A percentile compares a stretch with the other conserved stretches of the same genome.
These are phyloP conservation scores for Suillus weaverae DNA, from an alignment of 768 basidiomycete genomes.

Conservation along the genomic window DNA sequence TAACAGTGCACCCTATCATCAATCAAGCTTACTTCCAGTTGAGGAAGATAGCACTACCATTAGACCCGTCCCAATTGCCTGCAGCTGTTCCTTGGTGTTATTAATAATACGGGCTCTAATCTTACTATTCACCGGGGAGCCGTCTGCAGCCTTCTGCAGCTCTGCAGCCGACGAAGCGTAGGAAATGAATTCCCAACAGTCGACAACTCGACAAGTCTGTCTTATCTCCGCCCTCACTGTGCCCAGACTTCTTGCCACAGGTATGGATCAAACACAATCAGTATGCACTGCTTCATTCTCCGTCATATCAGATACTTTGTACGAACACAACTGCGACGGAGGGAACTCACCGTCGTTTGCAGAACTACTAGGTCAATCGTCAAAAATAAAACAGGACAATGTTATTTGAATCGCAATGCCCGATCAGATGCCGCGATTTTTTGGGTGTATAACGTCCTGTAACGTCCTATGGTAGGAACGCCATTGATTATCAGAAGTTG, in stretches of 20 bases:
- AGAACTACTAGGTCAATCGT: not conserved
- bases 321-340: not conserved
- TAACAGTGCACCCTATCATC: not conserved
- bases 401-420: not conserved
- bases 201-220: not conserved
- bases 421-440: not conserved
- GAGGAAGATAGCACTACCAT: not conserved
- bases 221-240: not conserved
- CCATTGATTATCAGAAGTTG: not conserved
- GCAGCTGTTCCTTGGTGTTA: not conserved
- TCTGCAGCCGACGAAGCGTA: not conserved
- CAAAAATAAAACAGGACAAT: not conserved
- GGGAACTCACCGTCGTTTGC: not conserved
- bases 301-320: not conserved
- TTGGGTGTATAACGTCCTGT: not conserved
- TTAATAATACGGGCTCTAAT: not conserved
- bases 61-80: not conserved
- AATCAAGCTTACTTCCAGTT: not conserved
- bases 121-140: not conserved
- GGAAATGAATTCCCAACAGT: not conserved
- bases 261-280: conserved; percentile 1
- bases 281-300: not conserved
- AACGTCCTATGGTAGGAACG: not conserved
- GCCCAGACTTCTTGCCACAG: not conserved
- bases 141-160: not conserved